phyloP scores from a whole-genome alignment of 306 rosid genomes.

The Pyrus betulifolia region DNA sequence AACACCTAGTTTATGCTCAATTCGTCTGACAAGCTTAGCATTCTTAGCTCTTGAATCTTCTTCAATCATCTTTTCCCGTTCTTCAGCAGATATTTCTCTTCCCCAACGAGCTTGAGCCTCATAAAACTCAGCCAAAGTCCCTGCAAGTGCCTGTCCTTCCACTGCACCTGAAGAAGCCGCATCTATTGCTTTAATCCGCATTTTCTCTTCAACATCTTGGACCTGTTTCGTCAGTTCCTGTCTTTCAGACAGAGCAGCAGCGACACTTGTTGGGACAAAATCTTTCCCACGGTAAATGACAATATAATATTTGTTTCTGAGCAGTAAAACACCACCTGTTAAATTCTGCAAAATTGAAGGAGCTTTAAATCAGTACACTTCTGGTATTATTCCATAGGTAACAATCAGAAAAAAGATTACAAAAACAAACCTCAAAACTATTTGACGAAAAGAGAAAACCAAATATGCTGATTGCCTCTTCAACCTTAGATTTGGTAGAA shows the following conservation, averaged over 20 bases:
- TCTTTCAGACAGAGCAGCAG: constrained; percentile 72
- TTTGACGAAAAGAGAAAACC: not conserved
- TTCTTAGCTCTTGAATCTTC: constrained; percentile 58
- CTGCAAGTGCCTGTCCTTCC: constrained; percentile 61
- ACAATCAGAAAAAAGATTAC: not conserved
- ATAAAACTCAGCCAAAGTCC: constrained; percentile 74
- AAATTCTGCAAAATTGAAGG: constrained; percentile 50
- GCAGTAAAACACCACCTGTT: constrained; percentile 87
- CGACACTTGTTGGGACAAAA: constrained; percentile 79
- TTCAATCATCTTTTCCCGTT: constrained; percentile 67
- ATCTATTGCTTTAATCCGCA: constrained; percentile 33
- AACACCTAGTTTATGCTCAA: constrained; percentile 60
- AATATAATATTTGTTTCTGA: constrained; percentile 82
- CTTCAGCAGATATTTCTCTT: constrained; percentile 64
- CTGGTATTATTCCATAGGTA: not conserved
- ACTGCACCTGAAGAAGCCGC: constrained; percentile 31
- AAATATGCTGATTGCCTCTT: not conserved
- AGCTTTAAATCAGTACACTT: not conserved
- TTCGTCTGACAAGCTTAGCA: constrained; percentile 50
- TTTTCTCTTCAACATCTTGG: constrained; percentile 76
- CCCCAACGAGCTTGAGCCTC: constrained; percentile 87
- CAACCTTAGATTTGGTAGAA: not conserved
- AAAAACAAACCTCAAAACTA: not conserved
- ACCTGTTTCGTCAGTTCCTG: constrained; percentile 59
- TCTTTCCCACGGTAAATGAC: constrained; percentile 92